phyloP scores from a whole-genome alignment of 2,329 filamentous ascomycete genomes.

The Colletotrichum echinochloae region DNA sequence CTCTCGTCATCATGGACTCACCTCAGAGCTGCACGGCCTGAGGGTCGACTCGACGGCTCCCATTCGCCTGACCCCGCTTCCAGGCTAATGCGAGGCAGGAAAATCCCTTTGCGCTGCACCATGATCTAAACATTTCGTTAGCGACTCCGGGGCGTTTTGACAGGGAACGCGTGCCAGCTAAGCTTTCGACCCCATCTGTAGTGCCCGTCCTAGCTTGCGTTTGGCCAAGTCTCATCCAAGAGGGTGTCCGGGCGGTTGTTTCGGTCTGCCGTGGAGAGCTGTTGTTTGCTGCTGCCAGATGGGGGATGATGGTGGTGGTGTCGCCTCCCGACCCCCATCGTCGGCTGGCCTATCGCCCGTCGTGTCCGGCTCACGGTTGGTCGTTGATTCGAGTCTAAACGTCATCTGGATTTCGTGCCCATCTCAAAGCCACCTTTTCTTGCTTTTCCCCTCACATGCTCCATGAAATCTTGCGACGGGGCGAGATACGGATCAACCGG shows the following conservation, averaged over 20 bases:
- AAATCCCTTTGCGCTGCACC: conserved; percentile 5
- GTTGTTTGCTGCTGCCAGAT: not conserved
- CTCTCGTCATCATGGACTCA: conserved; percentile 26
- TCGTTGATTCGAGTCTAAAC: conserved; percentile 28
- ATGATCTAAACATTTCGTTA: conserved; percentile 7
- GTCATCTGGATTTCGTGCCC: conserved; percentile 29
- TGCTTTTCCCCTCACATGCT: not conserved
- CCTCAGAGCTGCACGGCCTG: conserved; percentile 1
- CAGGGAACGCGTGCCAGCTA: conserved; percentile 13
- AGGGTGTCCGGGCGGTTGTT: conserved; percentile 10
- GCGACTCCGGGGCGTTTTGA: not conserved
- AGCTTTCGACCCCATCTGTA: conserved; percentile 5
- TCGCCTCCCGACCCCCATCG: not conserved
- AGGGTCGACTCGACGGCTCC: conserved; percentile 1
- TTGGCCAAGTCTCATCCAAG: conserved; percentile 16
- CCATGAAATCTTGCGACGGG: conserved; percentile 16
- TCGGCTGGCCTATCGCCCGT: conserved; percentile 2
- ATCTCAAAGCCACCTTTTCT: conserved; percentile 9
- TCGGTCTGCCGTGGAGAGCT: not conserved
- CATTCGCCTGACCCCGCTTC: conserved; percentile 8
- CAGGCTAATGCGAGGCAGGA: not conserved
- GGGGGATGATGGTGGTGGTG: conserved; percentile 22
- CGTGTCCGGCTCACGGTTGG: not conserved
- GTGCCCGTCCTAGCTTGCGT: conserved; percentile 13
- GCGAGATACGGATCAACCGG: conserved; percentile 28